These are phyloP conservation scores for Zymoseptoria brevis DNA, from an alignment of 2,329 filamentous ascomycete genomes.

Conservation along the genomic window DNA sequence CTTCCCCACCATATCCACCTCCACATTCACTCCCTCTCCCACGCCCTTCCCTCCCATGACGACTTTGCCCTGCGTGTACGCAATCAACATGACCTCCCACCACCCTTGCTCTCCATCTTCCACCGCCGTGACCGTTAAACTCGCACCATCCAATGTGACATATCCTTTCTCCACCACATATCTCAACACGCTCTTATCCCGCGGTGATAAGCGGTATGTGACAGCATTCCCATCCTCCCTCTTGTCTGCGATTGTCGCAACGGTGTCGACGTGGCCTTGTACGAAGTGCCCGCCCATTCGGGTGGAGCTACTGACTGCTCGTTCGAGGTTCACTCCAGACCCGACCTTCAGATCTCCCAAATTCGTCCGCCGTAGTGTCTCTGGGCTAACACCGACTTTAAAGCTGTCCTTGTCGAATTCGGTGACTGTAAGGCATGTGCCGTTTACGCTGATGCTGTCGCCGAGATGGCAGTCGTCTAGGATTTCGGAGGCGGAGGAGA, in stretches of 20 bases:
- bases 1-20: constrained; percentile 83
- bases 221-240: constrained; percentile 82
- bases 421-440: constrained; percentile 92
- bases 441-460: constrained; percentile 92
- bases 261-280: constrained; percentile 92
- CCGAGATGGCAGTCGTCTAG: constrained; percentile 77
- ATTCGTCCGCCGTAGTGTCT: constrained; percentile 92
- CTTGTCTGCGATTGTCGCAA: constrained; percentile 64
- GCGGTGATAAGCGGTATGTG: constrained; percentile 74
- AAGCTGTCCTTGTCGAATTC: constrained; percentile 57
- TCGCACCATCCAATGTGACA: constrained; percentile 87
- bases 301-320: constrained; percentile 80
- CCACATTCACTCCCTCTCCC: constrained; percentile 80
- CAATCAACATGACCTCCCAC: constrained; percentile 94
- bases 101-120: constrained; percentile 70
- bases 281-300: constrained; percentile 98
- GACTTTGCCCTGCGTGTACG: constrained; percentile 90
- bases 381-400: constrained; percentile 88
- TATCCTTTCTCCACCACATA: constrained; percentile 97
- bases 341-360: constrained; percentile 63
- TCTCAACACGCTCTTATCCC: constrained; percentile 59
- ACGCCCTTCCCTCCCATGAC: constrained; percentile 69
- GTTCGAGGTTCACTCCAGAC: constrained; percentile 81
- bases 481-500: constrained; percentile 65
- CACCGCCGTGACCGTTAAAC: constrained; percentile 82